Base-by-base conservation (phyloP, 805 yeast genomes). In the Candida nanaspora region DNA sequence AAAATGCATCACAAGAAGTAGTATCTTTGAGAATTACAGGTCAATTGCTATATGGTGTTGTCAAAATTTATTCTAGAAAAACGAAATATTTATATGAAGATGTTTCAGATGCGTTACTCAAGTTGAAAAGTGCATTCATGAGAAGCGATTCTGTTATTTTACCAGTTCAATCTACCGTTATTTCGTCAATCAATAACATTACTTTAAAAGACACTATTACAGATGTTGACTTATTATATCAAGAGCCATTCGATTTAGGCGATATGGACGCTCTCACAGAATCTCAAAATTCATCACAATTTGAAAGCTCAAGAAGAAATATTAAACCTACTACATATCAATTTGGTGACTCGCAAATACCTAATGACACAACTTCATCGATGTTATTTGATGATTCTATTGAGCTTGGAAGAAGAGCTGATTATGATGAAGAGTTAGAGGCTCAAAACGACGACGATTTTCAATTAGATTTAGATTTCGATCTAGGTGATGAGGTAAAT, bases 81-180 rank as follows among this genome's bases (percentile, higher is more conserved):
- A 86, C 96, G 22, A 82, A 82, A 50, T 85, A 85, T 48, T 65
- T 89, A 20, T 66, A 84, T 38, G 94, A 86, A 41, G 97, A 89
- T 56, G 91, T 86, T 32, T 73, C 79, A 37, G 94, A 85, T 49
- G 82, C 87, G 3, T 60, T 87, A 44, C 62, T 78, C 47, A 82
- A 79, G 51, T 67, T 88, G 53, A 85, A 83, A 53, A 73, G 82
- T 28, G 74, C 86, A 2, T 83, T 86, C 59, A 67, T 59, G 40
- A 58, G 71, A 6, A 66, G 62, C 22, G 65, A 67, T 42, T 63
- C 72, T 13, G 78, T 80, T 34, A 76, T 79, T 35, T 63, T 82
- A 18, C 76, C 84, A 2, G 72, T 74, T 1, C 77, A 72, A 48
- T 70, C 78, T 15, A 82, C 85, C 2, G 74, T 80, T 13, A 66